Percentiles rank a stretch among this genome's conserved stretches.
Evolutionary conservation across 2,329 filamentous ascomycete genomes (phyloP).

Genomic region (Exutisphaerella laricina): DNA sequence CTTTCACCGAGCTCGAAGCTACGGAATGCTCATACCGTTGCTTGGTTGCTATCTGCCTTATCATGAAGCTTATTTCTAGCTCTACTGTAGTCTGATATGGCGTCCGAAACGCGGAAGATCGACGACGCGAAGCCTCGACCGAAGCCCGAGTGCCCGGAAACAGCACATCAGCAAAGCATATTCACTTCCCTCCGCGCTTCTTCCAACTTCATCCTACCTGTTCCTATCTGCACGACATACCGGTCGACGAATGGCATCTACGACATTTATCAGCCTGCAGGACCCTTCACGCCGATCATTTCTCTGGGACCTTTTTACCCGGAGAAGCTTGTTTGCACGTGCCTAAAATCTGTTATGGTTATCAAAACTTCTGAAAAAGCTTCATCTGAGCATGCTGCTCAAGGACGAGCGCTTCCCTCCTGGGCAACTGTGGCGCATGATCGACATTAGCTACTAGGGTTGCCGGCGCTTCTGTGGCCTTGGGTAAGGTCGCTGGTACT

Average conservation of each 20-base stretch:
- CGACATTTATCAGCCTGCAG: background rate
- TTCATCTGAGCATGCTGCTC: background rate
- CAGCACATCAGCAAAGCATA: background rate
- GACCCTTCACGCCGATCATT: background rate
- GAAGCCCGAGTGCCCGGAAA: background rate
- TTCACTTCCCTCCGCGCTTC: background rate
- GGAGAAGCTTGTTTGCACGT: background rate
- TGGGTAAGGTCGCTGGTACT: background rate
- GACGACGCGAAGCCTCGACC: background rate
- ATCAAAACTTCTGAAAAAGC: background rate
- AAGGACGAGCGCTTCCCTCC: too few relatives aligned
- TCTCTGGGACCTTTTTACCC: background rate
- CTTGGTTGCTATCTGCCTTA: too few relatives aligned
- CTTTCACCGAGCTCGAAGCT: too few relatives aligned
- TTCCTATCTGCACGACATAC: background rate
- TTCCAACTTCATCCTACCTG: background rate
- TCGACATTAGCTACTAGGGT: too few relatives aligned
- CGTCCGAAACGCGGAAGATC: background rate
- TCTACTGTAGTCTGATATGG: too few relatives aligned
- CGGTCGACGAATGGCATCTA: background rate
- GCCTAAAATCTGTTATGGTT: background rate
- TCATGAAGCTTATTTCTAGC: too few relatives aligned
- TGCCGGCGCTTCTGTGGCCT: background rate
- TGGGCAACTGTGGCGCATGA: too few relatives aligned
- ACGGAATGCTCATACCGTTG: too few relatives aligned